Evolutionary conservation across 192 early-diverging fungal genomes (phyloP).

Genomic region (Coemansia sp.): DNA sequence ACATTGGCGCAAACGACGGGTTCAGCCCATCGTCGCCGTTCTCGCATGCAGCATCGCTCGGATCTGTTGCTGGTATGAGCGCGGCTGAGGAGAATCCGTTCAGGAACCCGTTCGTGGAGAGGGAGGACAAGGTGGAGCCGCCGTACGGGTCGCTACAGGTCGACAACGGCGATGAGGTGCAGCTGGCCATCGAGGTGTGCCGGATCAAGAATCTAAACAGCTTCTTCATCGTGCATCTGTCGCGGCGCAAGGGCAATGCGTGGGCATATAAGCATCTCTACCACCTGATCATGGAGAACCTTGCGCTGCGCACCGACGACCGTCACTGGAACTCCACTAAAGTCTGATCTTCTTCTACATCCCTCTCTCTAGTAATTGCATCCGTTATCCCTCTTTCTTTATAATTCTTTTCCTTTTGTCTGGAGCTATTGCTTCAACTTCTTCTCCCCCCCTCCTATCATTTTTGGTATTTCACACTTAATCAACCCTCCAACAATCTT

Average conservation of each 20-base stretch:
- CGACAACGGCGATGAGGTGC: slow-evolving; percentile 75
- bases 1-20: neutral
- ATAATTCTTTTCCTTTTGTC: neutral
- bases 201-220: slow-evolving; percentile 85
- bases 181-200: slow-evolving; percentile 86
- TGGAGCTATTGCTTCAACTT: neutral
- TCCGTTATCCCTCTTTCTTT: neutral
- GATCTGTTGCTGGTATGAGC: slow-evolving; percentile 20
- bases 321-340: slow-evolving; percentile 23
- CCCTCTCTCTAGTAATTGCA: neutral
- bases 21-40: slow-evolving; percentile 30
- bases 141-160: slow-evolving; percentile 49
- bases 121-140: slow-evolving; percentile 10
- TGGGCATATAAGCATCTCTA: slow-evolving; percentile 82
- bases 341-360: neutral
- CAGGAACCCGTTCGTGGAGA: slow-evolving; percentile 39
- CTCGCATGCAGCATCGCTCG: slow-evolving; percentile 43
- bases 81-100: slow-evolving; percentile 20
- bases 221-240: slow-evolving; percentile 72
- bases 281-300: slow-evolving; percentile 54
- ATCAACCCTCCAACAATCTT: neutral
- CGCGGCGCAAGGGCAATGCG: slow-evolving; percentile 69
- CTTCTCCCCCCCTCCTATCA: no score
- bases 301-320: slow-evolving; percentile 49
- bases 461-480: neutral